Evolutionary conservation across 2,329 filamentous ascomycete genomes (phyloP).

Genomic region (Xylaria sp.): DNA sequence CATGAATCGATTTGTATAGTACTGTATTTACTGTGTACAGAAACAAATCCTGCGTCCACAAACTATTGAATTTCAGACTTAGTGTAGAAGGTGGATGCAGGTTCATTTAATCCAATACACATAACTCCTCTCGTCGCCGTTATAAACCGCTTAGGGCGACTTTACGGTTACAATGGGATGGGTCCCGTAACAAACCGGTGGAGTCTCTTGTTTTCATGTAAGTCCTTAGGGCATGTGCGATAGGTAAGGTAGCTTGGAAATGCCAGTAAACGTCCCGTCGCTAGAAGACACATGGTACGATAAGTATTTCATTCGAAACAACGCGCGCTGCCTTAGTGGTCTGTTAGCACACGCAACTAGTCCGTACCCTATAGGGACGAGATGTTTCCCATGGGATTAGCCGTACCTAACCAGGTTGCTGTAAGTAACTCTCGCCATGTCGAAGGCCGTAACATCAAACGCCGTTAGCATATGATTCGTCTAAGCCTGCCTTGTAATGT

Average conservation of each 20-base stretch:
- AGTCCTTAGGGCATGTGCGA: slow-evolving; percentile 5
- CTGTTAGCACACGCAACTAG: slow-evolving; percentile 5
- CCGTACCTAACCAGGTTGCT: slow-evolving; percentile 23
- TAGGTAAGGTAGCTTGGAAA: slow-evolving; percentile 13
- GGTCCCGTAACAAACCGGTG: slow-evolving; percentile 28
- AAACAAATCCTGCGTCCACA: not conserved
- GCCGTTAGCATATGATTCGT: slow-evolving; percentile 21
- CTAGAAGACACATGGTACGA: slow-evolving; percentile 24
- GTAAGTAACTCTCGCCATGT: slow-evolving; percentile 44
- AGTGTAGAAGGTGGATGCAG: not conserved
- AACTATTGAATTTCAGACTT: not conserved
- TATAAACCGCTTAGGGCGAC: slow-evolving; percentile 8
- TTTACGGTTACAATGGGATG: slow-evolving; percentile 17
- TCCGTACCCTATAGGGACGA: not conserved
- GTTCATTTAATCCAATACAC: not conserved
- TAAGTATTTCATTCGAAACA: slow-evolving; percentile 23
- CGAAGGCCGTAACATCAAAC: slow-evolving; percentile 45
- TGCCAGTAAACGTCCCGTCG: slow-evolving; percentile 6
- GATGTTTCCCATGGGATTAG: slow-evolving; percentile 17
- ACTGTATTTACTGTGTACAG: not conserved
- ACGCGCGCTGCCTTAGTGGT: slow-evolving; percentile 8
- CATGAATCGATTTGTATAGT: too few relatives aligned
- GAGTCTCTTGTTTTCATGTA: slow-evolving; percentile 14
- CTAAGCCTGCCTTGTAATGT: slow-evolving; percentile 13
- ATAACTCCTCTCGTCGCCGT: not conserved